Conservation (phyloP, 257 asterid species). For the Solanum gracilifrons region DNA sequence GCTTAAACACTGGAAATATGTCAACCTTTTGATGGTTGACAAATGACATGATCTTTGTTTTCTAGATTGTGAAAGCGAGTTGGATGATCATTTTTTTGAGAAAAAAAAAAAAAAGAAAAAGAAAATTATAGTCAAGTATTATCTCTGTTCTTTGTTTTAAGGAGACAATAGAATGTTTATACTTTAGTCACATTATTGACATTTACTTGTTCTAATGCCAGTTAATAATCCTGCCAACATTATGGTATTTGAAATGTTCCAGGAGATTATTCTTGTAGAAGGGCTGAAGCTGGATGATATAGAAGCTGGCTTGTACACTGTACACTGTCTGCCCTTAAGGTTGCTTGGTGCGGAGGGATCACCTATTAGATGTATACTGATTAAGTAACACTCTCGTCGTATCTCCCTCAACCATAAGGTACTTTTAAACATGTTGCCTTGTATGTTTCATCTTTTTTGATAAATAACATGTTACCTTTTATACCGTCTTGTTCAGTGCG, state of each 20-base stretch:
- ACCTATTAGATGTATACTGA: conserved; percentile 90
- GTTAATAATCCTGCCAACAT: neutral
- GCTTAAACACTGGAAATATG: neutral
- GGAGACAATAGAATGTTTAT: neutral
- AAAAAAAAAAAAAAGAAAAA: too few species aligned
- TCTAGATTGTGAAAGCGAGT: neutral
- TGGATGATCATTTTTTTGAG: neutral
- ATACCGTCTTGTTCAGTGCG: neutral
- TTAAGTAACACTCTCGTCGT: conserved; percentile 28
- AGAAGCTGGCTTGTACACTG: conserved; percentile 51
- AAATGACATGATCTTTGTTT: neutral
- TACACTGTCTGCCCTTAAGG: conserved; percentile 87
- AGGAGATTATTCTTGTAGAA: conserved; percentile 94
- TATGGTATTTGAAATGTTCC: conserved; percentile 11
- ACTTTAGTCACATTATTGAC: neutral
- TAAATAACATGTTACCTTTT: neutral
- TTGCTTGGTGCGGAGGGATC: conserved; percentile 94
- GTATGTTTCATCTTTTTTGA: neutral
- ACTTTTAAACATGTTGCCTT: neutral
- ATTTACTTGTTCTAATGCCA: neutral
- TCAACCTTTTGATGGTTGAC: neutral
- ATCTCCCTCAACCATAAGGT: neutral
- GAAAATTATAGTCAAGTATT: neutral
- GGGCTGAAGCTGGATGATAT: conserved; percentile 76
- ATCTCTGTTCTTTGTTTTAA: neutral